Evolutionary conservation across 1,139 yeast species (phyloP).

Genomic region (Kodamaea derodonti): DNA sequence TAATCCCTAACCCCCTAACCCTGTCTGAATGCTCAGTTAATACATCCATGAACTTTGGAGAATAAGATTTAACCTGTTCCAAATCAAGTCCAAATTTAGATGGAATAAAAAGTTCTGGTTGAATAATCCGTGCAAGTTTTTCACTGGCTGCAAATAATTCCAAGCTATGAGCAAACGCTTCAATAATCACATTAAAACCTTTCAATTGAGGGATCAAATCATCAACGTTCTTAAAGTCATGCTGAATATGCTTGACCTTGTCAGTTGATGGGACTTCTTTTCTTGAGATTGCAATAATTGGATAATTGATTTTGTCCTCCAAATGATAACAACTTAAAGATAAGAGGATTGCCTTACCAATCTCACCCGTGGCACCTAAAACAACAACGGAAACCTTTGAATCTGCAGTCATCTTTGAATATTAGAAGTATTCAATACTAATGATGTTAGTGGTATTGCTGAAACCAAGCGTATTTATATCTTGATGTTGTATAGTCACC

Average conservation of each 20-base stretch:
- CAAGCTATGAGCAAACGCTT: conserved; percentile 32
- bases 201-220: conserved; percentile 30
- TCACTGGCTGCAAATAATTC: conserved; percentile 21
- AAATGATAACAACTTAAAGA: conserved; percentile 45
- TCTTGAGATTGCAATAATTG: conserved; percentile 51
- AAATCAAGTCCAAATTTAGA: conserved; percentile 58
- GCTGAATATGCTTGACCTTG: conserved; percentile 37
- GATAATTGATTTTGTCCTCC: conserved; percentile 39
- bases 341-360: conserved; percentile 45
- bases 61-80: conserved; percentile 16
- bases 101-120: conserved; percentile 55
- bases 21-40: conserved; percentile 39
- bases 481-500: too few species aligned
- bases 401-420: too few species aligned
- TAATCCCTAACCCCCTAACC: conserved; percentile 46
- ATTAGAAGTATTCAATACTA: too few species aligned
- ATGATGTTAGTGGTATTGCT: too few species aligned
- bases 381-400: conserved; percentile 34
- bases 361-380: conserved; percentile 49
- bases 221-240: conserved; percentile 17
- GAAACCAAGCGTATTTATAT: too few species aligned
- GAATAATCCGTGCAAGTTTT: conserved; percentile 33
- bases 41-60: conserved; percentile 31
- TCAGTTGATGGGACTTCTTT: conserved; percentile 33
- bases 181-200: conserved; percentile 51